Evolutionary conservation across 1,284 basidiomycete species (phyloP), one percentile per base, ranked within the genome.

Genomic region (Kalmanozyma brasiliensis): DNA sequence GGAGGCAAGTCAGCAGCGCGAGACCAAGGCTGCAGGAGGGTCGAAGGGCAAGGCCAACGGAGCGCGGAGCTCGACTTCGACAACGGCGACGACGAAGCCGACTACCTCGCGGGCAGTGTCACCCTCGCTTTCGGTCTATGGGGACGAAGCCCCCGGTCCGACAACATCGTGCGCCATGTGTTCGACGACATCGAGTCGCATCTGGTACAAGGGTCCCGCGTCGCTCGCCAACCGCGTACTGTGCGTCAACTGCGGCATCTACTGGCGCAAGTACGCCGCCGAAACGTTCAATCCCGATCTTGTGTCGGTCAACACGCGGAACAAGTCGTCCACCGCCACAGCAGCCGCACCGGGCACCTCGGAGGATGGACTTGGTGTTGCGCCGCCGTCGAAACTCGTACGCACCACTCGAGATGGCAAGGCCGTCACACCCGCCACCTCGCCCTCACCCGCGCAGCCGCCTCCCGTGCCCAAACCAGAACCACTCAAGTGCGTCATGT

Each of bases 241-340:
- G 16, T 82, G 80, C 47, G 59, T 73, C 35, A 69, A 68, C 34
- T 82, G 80, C 46, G 80, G 80, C n/a, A 56, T 80, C 20, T 68
- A 76, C 38, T 82, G 80, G 80, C 69, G 80, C 34, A 82, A 80
- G 51, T 82, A 82, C 49, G 80, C 79, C 9, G 78, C 78, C 9
- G 78, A 81, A 37, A 65, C 70, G 13, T 72, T 63, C 34, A 73
- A 66, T 9, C 62, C 64, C 11, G 72, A 75, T 14, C 53, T 77
- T 11, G 60, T 75, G 5, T 72, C 76, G 17, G 56, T 64, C 49
- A 73, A 60, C 35, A 68, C 68, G 11, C 60, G 69, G 16, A 69
- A 72, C 49, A 73, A 73, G 45, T 55, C 61, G 8, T 56, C 60
- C 6, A 47, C 58, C n/a, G 49, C 61, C 3, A 52, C 57, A 8